Evolutionary conservation across 2,329 filamentous ascomycete species (phyloP), one percentile per base, ranked within the genome.

Genomic region (Neonectria faginata): DNA sequence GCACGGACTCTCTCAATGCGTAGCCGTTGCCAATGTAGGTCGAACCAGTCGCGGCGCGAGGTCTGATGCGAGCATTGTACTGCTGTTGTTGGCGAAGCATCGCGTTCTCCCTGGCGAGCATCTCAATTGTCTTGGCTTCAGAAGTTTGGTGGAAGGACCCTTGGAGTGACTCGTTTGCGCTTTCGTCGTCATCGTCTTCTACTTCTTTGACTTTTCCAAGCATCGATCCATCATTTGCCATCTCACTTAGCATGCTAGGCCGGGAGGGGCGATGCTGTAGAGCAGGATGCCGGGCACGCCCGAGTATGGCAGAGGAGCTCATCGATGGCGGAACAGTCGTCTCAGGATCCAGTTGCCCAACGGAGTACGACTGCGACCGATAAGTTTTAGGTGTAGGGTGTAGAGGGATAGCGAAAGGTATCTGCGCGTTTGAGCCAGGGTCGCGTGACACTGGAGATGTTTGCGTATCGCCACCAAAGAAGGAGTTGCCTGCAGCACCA

Each of bases 351-450:
- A 94, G 84, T 76, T 97, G 94, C 5, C 94, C 94, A 52, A 97
- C 95, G 0, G 95, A 98, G 79, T 98, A 98, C 5, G 96, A 98
- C 78, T 97, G 93, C 6, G 96, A 99, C 47, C 96, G 90, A 73
- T 97, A 96, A 1, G 93, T 94, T 79, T 98, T 98, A 2, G 92
- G 92, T 0, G 93, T 96, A 1, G 95, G 94, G 67, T 97, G 92
- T 20, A 97, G 84, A 4, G 94, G 94, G 70, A 97, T 97, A 7
- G 92, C 87, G 74, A 97, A 97, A 1, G 93, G 92, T 58, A 97
- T 92, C 67, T 95, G 89, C 70, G 84, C 79, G 66, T 86, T 90
- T 45, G 82, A 82, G 36, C 78, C 85, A 71, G 78, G 85, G 70
- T 86, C 86, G 75, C 83, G 84, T 51, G 82, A 83, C 60, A 79